Percentiles rank a stretch among this genome's conserved stretches.
phyloP scores from a whole-genome alignment of 2,329 filamentous ascomycete genomes.

The Colletotrichum nymphaeae region DNA sequence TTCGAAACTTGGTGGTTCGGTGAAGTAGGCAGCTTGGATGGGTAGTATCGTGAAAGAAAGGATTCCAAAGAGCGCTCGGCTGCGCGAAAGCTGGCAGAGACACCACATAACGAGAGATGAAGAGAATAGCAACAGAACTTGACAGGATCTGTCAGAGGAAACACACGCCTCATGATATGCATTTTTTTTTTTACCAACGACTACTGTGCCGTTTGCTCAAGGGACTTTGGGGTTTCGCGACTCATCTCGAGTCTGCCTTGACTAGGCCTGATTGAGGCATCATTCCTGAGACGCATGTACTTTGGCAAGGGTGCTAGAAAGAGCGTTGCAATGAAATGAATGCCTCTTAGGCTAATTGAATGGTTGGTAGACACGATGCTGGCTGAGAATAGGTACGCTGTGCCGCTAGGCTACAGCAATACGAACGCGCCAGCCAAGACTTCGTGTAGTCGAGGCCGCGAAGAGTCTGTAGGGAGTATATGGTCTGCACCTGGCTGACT shows the following conservation, averaged over 20 bases:
- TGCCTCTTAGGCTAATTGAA: slow-evolving; percentile 3
- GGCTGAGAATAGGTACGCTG: slow-evolving; percentile 7
- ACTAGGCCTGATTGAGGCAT: slow-evolving; percentile 8
- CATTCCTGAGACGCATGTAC: background rate
- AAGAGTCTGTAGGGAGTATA: background rate
- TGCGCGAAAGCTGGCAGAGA: slow-evolving; percentile 64
- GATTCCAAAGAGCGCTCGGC: background rate
- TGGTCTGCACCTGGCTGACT: background rate
- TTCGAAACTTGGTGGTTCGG: slow-evolving; percentile 29
- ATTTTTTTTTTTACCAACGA: background rate
- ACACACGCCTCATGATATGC: slow-evolving; percentile 1
- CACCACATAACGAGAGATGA: background rate
- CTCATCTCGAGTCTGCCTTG: slow-evolving; percentile 28
- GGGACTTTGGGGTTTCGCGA: background rate
- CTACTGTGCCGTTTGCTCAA: background rate
- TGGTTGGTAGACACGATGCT: background rate
- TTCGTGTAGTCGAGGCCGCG: background rate
- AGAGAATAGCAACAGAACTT: background rate
- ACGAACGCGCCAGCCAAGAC: background rate
- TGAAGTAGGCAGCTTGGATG: slow-evolving; percentile 17
- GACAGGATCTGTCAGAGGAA: background rate
- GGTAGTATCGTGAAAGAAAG: background rate
- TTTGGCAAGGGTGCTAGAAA: background rate
- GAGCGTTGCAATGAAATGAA: background rate
- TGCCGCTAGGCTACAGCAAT: slow-evolving; percentile 19